Percentiles rank a stretch among this genome's conserved stretches.
These are phyloP conservation scores for Cladobotryum mycophilum DNA, from an alignment of 2,329 filamentous ascomycete genomes.

Conservation along the genomic window DNA sequence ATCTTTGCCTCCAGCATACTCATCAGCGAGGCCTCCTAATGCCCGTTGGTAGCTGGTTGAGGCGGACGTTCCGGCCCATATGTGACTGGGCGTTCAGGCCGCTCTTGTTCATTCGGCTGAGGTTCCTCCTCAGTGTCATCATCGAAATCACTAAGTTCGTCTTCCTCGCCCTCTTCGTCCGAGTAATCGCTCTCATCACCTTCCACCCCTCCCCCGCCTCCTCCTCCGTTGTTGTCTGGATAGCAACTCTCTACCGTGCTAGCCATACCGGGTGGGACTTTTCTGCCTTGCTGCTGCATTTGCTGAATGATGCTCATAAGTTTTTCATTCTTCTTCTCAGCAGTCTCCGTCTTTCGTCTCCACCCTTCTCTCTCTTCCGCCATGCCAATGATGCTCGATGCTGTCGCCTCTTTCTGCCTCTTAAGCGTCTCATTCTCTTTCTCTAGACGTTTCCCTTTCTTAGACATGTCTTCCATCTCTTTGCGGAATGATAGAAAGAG, in stretches of 20 bases:
- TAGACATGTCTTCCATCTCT: conserved; percentile 99
- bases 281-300: conserved; percentile 91
- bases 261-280: conserved; percentile 59
- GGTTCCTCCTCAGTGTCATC: conserved; percentile 52
- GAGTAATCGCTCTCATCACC: conserved; percentile 60
- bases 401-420: conserved; percentile 87
- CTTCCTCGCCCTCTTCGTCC: conserved; percentile 56
- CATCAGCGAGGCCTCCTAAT: conserved; percentile 28
- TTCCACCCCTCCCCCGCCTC: conserved; percentile 33
- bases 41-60: conserved; percentile 37
- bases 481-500: conserved; percentile 94
- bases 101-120: conserved; percentile 27
- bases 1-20: background rate
- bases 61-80: conserved; percentile 46
- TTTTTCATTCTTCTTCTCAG: conserved; percentile 75
- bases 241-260: conserved; percentile 55
- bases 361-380: conserved; percentile 86
- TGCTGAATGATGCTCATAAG: conserved; percentile 91
- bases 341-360: conserved; percentile 55
- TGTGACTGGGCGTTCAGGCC: conserved; percentile 29
- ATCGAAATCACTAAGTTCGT: conserved; percentile 59
- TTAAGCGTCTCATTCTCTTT: conserved; percentile 92
- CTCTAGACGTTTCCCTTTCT: conserved; percentile 94
- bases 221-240: conserved; percentile 43
- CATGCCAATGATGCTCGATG: conserved; percentile 94